Conservation (phyloP, 805 yeast species). For the Kurtzmaniella cleridarum region DNA sequence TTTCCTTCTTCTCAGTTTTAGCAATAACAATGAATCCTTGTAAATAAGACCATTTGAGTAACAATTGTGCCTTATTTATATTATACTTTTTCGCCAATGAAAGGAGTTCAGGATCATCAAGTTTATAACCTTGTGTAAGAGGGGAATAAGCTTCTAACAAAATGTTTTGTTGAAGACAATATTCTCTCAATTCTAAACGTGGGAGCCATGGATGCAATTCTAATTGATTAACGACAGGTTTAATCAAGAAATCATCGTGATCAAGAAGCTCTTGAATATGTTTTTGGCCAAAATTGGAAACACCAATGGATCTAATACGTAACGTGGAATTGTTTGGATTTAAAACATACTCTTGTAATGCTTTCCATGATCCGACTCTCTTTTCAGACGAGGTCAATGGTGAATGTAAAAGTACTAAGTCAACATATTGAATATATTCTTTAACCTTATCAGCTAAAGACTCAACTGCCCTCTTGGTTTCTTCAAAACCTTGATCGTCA, state of each 20-base stretch:
- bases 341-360: slow-evolving; percentile 64
- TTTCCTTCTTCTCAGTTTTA: slow-evolving; percentile 49
- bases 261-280: slow-evolving; percentile 57
- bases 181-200: slow-evolving; percentile 57
- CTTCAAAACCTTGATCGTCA: slow-evolving; percentile 31
- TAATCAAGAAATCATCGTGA: slow-evolving; percentile 44
- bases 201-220: slow-evolving; percentile 85
- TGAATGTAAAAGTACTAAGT: slow-evolving; percentile 43
- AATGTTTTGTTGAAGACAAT: slow-evolving; percentile 50
- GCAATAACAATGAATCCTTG: slow-evolving; percentile 71
- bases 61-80: slow-evolving; percentile 54
- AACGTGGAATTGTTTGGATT: slow-evolving; percentile 41
- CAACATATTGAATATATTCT: slow-evolving; percentile 31
- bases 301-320: slow-evolving; percentile 63
- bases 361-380: slow-evolving; percentile 62
- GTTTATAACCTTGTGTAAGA: slow-evolving; percentile 56
- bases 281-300: slow-evolving; percentile 62
- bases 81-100: slow-evolving; percentile 45
- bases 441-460: slow-evolving; percentile 27
- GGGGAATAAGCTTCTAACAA: slow-evolving; percentile 78
- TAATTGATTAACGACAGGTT: slow-evolving; percentile 71
- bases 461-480: slow-evolving; percentile 23
- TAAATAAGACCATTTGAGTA: slow-evolving; percentile 68
- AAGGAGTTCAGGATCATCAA: slow-evolving; percentile 49
- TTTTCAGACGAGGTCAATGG: slow-evolving; percentile 37